Evolutionary conservation across 148 eudicot species (phyloP).

Genomic region (Vaccinium myrtillus): DNA sequence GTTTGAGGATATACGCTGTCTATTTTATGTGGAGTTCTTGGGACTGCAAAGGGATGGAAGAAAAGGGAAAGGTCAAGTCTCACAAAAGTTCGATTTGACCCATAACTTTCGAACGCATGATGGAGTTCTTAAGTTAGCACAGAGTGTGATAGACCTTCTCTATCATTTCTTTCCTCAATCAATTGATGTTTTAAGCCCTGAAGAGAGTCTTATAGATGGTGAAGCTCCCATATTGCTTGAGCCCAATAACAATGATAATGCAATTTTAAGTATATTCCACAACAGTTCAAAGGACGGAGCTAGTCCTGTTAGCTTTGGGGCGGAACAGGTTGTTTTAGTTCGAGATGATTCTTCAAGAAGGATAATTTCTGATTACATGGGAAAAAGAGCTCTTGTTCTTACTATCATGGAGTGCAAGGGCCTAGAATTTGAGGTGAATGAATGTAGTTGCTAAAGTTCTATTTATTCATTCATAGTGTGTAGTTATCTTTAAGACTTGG

Average conservation of each 20-base stretch:
- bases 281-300: conserved; percentile 34
- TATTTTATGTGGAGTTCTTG: conserved; percentile 57
- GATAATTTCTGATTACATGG: conserved; percentile 43
- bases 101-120: conserved; percentile 69
- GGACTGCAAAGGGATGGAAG: conserved; percentile 26
- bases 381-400: conserved; percentile 57
- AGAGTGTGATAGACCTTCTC: conserved; percentile 51
- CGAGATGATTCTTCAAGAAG: conserved; percentile 48
- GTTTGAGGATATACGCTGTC: conserved; percentile 57
- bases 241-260: conserved; percentile 55
- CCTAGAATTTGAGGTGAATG: conserved; percentile 66
- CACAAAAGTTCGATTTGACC: conserved; percentile 34
- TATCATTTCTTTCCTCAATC: conserved; percentile 52
- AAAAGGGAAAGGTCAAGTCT: conserved; percentile 43
- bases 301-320: conserved; percentile 66
- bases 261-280: conserved; percentile 56
- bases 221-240: conserved; percentile 63
- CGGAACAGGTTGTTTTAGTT: conserved; percentile 69
- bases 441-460: background rate
- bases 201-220: conserved; percentile 56
- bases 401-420: conserved; percentile 83
- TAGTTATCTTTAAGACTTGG: background rate
- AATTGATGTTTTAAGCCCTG: conserved; percentile 51
- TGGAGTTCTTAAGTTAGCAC: conserved; percentile 65
- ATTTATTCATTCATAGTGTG: background rate